Evolutionary conservation across 139 green algal species (phyloP), one percentile per base, ranked within the genome.

Genomic region (Chlorella ohadii): DNA sequence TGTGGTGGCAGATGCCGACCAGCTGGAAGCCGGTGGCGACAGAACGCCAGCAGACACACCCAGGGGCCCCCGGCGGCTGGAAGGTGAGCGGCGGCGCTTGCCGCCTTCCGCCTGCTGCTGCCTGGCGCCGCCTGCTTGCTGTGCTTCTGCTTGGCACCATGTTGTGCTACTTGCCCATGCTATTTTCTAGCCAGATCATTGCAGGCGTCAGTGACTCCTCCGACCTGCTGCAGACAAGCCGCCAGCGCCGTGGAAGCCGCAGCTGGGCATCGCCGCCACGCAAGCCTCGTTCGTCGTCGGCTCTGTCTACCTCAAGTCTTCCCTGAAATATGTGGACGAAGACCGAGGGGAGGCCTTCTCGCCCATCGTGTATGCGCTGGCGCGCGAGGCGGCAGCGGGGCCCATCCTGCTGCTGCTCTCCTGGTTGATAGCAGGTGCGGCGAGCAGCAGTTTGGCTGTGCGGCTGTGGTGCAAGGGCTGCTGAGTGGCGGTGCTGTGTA

Each of bases 231-330:
- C 36, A 19, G 36, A 38, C 59, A 22, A 23, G 36, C 76, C 33
- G 51, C 31, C 67, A 20, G 56, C 68, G 12, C 9, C 63, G 19
- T 94, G 86, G 91, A 84, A 86, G n/a, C 92, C 85, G 65, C 91
- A 93, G 75, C 3, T 85, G 7, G 89, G 86, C 0, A 72, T 95
- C 36, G 88, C 84, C 6, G 41, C 86, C 19, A 90, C 88, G 51
- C 92, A 95, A 75, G 84, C 82, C 17, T 72, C 82, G 22, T 93
- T 94, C 64, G 92, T 92, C 23, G 44, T 93, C 0, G 92, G 92
- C 74, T 88, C 84, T 31, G 90, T 95, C 15, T 93, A 88, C 57
- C 79, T 93, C 11, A 93, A 93, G 65, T 66, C 72, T 47, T 73
- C 61, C 57, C 39, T 94, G 31, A 47, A 72, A 11, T 72, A 68